A percentile compares a stretch with the other conserved stretches of the same genome.
Conservation (phyloP, 768 basidiomycete genomes). For the Chiua virens region DNA sequence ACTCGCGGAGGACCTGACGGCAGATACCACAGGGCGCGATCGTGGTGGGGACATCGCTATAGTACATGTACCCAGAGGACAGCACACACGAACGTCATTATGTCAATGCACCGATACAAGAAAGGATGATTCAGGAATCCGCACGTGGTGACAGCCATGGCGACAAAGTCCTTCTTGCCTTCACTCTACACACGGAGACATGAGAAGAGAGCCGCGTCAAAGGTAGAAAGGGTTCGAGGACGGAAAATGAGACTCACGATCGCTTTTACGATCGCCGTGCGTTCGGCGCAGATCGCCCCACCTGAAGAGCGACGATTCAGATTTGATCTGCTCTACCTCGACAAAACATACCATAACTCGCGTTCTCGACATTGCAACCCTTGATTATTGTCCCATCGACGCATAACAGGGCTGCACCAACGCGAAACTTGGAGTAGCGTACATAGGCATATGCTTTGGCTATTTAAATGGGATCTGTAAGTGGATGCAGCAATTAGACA, state of each 20-base stretch:
- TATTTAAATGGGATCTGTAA: slow-evolving; percentile 20
- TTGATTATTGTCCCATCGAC: slow-evolving; percentile 70
- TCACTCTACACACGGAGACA: slow-evolving; percentile 60
- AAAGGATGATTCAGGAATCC: slow-evolving; percentile 19
- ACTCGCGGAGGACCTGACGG: slow-evolving; percentile 87
- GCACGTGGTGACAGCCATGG: slow-evolving; percentile 79
- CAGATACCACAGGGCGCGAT: slow-evolving; percentile 93
- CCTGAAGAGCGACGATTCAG: slow-evolving; percentile 37
- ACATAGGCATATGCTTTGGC: slow-evolving; percentile 73
- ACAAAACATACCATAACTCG: slow-evolving; percentile 70
- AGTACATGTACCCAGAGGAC: background rate
- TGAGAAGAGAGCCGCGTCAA: background rate
- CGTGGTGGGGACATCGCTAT: slow-evolving; percentile 64
- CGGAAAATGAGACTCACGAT: slow-evolving; percentile 51
- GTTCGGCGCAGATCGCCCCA: slow-evolving; percentile 89
- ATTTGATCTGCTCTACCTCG: background rate
- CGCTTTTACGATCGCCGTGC: slow-evolving; percentile 94
- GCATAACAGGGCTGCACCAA: slow-evolving; percentile 83
- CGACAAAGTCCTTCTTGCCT: slow-evolving; percentile 67
- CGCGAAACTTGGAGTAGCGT: slow-evolving; percentile 90
- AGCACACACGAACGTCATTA: background rate
- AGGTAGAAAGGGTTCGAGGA: background rate
- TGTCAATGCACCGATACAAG: background rate
- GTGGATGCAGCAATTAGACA: background rate
- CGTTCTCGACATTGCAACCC: slow-evolving; percentile 94